phyloP scores from a whole-genome alignment of 352 stramenopile species.

The Phytopythium montanum region DNA sequence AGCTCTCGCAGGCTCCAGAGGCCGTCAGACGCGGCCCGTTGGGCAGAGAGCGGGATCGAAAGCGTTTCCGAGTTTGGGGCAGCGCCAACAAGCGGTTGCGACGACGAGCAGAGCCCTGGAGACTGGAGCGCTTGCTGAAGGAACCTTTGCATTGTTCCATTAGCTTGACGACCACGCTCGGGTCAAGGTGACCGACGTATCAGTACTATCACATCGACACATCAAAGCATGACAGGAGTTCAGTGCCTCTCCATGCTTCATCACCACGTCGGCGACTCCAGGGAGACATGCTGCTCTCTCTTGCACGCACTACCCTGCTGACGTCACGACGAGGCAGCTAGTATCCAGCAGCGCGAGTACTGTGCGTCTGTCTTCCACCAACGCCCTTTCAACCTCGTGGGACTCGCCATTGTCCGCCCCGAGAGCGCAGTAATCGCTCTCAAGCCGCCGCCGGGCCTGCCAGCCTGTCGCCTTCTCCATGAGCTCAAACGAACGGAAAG shows the following conservation, averaged over 20 bases:
- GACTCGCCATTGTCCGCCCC: background rate
- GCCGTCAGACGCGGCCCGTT: background rate
- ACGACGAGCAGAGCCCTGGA: background rate
- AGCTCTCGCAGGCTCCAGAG: too few relatives aligned
- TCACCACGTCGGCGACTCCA: background rate
- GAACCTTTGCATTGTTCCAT: background rate
- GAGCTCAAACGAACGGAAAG: too few relatives aligned
- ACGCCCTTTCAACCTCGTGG: background rate
- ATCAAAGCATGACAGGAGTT: background rate
- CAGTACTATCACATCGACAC: too few relatives aligned
- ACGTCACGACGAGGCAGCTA: background rate
- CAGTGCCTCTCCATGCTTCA: background rate
- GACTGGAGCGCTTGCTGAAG: background rate
- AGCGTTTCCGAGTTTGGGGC: background rate
- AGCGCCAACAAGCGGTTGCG: background rate
- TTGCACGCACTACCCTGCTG: background rate
- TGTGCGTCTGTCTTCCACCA: background rate
- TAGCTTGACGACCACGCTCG: background rate
- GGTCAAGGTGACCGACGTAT: too few relatives aligned
- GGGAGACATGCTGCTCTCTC: background rate
- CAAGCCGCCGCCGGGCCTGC: too few relatives aligned
- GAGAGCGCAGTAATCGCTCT: background rate
- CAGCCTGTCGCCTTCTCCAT: background rate
- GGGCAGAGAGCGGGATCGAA: background rate
- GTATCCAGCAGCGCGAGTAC: background rate